Evolutionary conservation across 306 rosid genomes (phyloP).

Genomic region (Cucurbita moschata): DNA sequence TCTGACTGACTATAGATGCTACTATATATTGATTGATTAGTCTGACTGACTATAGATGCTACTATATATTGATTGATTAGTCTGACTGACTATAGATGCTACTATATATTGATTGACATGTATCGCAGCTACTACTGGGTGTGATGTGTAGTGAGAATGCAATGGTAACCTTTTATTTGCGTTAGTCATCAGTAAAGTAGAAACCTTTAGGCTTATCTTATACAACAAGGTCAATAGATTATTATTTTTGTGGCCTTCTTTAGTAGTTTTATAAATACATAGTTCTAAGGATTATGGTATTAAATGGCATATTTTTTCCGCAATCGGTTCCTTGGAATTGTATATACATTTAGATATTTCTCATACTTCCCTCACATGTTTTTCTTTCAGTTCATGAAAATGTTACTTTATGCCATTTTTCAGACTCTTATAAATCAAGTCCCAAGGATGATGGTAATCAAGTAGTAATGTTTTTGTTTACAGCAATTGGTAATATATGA

Average conservation of each 20-base stretch:
- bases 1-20: no score
- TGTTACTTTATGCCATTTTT: background rate
- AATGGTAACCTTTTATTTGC: background rate
- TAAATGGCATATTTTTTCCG: conserved; percentile 26
- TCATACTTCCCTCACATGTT: conserved; percentile 79
- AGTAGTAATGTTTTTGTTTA: conserved; percentile 8
- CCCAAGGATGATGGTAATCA: conserved; percentile 11
- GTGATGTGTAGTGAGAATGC: background rate
- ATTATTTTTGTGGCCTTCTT: background rate
- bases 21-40: no score
- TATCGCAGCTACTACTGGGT: background rate
- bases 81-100: no score
- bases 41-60: no score
- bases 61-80: no score
- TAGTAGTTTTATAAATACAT: background rate
- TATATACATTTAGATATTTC: conserved; percentile 83
- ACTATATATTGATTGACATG: background rate
- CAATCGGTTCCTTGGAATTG: conserved; percentile 77
- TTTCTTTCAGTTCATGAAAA: conserved; percentile 6
- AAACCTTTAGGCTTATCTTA: background rate
- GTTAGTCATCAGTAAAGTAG: background rate
- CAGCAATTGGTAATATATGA: conserved; percentile 98
- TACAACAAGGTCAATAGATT: background rate
- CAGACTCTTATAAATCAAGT: no score
- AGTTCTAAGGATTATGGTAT: conserved; percentile 10